Evolutionary conservation across 2,329 filamentous ascomycete species (phyloP).

Genomic region (Ampelomyces quisqualis): DNA sequence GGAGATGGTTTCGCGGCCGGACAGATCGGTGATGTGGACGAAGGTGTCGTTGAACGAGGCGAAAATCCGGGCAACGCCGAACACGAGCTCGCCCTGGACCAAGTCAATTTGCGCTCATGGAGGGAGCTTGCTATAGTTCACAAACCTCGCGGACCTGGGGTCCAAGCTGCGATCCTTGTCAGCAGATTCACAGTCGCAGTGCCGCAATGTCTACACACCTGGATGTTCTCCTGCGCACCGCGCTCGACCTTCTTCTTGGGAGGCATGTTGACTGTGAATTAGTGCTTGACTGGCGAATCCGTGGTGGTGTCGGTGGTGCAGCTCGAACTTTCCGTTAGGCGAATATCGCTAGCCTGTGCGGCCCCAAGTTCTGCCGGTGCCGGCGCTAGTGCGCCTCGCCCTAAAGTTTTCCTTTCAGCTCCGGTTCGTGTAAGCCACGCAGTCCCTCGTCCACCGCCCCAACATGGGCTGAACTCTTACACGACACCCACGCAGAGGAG

Average conservation of each 20-base stretch:
- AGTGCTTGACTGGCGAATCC: constrained; percentile 33
- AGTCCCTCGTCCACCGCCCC: constrained; percentile 12
- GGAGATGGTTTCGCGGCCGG: constrained; percentile 98
- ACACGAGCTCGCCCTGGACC: constrained; percentile 82
- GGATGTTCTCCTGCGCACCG: constrained; percentile 86
- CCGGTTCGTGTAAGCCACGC: constrained; percentile 5
- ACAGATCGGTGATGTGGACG: constrained; percentile 99
- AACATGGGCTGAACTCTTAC: constrained; percentile 35
- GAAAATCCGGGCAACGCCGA: constrained; percentile 97
- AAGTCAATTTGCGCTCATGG: constrained; percentile 23
- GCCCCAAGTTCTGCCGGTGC: constrained; percentile 15
- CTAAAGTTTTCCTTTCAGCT: constrained; percentile 23
- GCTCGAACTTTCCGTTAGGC: constrained; percentile 20
- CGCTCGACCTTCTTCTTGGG: constrained; percentile 83
- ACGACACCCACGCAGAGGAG: constrained; percentile 23
- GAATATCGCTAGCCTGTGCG: constrained; percentile 12
- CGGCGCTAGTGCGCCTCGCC: constrained; percentile 16
- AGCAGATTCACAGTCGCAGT: constrained; percentile 8
- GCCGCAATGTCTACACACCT: constrained; percentile 16
- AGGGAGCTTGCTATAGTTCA: constrained; percentile 9
- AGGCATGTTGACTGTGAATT: constrained; percentile 63
- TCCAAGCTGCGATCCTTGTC: constrained; percentile 69
- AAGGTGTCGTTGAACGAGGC: constrained; percentile 68
- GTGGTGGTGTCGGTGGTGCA: constrained; percentile 25
- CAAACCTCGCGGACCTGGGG: constrained; percentile 88